Evolutionary conservation across 2,329 filamentous ascomycete genomes (phyloP).

Genomic region (Penicillium olsonii): DNA sequence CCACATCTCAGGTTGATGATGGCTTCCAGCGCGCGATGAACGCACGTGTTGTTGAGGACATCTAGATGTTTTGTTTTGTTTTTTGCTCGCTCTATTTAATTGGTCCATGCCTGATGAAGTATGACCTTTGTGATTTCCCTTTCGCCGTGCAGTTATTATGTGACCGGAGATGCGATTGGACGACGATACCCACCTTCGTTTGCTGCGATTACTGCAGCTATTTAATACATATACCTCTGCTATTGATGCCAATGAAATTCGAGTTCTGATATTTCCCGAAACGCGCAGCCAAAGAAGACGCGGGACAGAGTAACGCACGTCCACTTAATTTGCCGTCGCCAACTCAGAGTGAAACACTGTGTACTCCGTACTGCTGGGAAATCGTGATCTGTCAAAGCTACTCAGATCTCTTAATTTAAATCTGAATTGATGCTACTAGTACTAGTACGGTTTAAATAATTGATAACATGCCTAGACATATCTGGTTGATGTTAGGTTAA

Average conservation of each 20-base stretch:
- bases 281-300: too few species aligned
- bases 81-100: not conserved
- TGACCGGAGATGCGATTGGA: slow-evolving; percentile 11
- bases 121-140: slow-evolving; percentile 20
- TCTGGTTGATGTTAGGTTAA: too few species aligned
- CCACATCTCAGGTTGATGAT: slow-evolving; percentile 46
- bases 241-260: slow-evolving; percentile 2
- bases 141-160: not conserved
- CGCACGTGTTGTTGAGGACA: slow-evolving; percentile 79
- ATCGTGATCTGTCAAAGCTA: too few species aligned
- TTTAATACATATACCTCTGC: slow-evolving; percentile 8
- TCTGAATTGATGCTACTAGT: too few species aligned
- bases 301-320: too few species aligned
- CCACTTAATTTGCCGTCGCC: too few species aligned
- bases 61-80: slow-evolving; percentile 51
- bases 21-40: slow-evolving; percentile 81
- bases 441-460: too few species aligned
- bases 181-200: slow-evolving; percentile 39
- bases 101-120: slow-evolving; percentile 13
- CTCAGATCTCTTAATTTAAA: too few species aligned
- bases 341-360: too few species aligned
- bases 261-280: not conserved
- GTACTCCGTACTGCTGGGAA: too few species aligned
- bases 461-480: too few species aligned
- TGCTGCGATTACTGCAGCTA: slow-evolving; percentile 3